A percentile compares a stretch with the other conserved stretches of the same genome.
Evolutionary conservation across 2,329 filamentous ascomycete genomes (phyloP).

Genomic region (Pseudocercospora pini-densiflorae): DNA sequence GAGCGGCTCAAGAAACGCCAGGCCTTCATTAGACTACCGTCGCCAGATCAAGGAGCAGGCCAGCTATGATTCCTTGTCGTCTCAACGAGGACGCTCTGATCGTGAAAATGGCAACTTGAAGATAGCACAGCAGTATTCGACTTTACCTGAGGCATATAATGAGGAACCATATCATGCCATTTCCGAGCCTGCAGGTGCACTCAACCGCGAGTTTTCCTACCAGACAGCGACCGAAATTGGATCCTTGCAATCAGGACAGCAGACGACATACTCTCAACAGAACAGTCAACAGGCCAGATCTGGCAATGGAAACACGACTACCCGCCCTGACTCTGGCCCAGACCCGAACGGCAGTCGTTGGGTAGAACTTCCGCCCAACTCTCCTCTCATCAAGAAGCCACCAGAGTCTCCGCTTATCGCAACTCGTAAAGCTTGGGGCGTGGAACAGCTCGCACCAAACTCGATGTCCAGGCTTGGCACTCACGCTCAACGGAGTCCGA

Average conservation of each 20-base stretch:
- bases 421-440: neutral
- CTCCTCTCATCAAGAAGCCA: neutral
- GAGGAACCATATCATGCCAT: neutral
- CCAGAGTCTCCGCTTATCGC: neutral
- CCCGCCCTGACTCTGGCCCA: neutral
- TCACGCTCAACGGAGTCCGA: neutral
- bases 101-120: neutral
- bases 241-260: neutral
- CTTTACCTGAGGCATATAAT: neutral
- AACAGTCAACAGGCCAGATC: neutral
- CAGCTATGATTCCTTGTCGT: neutral
- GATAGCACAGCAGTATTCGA: neutral
- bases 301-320: neutral
- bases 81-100: neutral
- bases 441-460: conserved; percentile 2
- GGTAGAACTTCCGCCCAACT: conserved; percentile 2
- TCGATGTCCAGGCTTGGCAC: conserved; percentile 1
- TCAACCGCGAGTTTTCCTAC: neutral
- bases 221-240: neutral
- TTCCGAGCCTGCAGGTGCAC: neutral
- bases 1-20: neutral
- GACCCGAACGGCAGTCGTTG: neutral
- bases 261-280: neutral
- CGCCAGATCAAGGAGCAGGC: neutral
- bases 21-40: neutral